phyloP scores from a whole-genome alignment of 208 protist species.

The Leishmania tropica region DNA sequence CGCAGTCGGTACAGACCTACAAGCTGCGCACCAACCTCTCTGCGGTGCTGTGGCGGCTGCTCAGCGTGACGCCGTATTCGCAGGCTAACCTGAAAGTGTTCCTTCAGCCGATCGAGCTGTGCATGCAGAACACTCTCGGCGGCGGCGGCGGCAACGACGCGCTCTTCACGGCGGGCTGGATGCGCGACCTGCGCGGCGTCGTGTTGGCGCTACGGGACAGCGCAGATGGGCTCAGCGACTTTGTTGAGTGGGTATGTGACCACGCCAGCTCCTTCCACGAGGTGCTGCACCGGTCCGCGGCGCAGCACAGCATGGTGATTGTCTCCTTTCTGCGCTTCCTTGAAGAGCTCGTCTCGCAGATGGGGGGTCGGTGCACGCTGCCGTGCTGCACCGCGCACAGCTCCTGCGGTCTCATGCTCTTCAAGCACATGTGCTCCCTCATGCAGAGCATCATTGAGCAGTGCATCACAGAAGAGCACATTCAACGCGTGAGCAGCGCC shows the following conservation, averaged over 20 bases:
- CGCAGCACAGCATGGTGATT: conserved; percentile 65
- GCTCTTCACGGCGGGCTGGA: conserved; percentile 83
- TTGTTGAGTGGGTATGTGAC: conserved; percentile 81
- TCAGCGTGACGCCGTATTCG: conserved; percentile 35
- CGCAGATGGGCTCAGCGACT: conserved; percentile 52
- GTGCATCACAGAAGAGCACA: conserved; percentile 60
- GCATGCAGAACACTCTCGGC: conserved; percentile 69
- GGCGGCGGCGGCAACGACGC: conserved; percentile 44
- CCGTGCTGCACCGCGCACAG: conserved; percentile 60
- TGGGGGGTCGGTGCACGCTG: conserved; percentile 41
- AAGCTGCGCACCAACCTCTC: conserved; percentile 82
- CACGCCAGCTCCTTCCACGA: conserved; percentile 45
- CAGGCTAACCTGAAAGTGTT: conserved; percentile 48
- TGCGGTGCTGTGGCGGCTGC: conserved; percentile 69
- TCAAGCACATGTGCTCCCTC: conserved; percentile 69
- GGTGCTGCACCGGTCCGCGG: conserved; percentile 40
- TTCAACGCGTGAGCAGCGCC: conserved; percentile 37
- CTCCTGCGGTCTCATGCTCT: conserved; percentile 73
- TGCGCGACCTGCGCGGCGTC: conserved; percentile 81
- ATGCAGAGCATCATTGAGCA: conserved; percentile 68
- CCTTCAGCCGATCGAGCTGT: conserved; percentile 62
- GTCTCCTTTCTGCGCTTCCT: conserved; percentile 76
- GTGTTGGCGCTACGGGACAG: conserved; percentile 54
- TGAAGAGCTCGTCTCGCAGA: conserved; percentile 61
- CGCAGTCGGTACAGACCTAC: conserved; percentile 71